Percentiles rank a stretch among this genome's conserved stretches.
phyloP scores from a whole-genome alignment of 2,329 filamentous ascomycete species.

The Thielaviopsis musarum region DNA sequence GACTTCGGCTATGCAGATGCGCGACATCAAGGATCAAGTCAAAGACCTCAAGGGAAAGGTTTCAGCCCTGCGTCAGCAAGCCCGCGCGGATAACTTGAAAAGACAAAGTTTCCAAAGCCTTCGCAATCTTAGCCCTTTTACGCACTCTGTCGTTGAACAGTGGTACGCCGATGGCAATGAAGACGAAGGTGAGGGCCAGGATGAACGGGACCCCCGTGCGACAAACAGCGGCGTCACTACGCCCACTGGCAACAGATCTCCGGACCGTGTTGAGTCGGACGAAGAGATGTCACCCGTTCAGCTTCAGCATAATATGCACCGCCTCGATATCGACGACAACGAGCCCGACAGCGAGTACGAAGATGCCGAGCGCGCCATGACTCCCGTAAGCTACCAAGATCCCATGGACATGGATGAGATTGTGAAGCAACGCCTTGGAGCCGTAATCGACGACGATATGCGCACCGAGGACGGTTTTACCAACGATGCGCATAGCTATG shows the following conservation, averaged over 20 bases:
- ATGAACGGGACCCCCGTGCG: not conserved
- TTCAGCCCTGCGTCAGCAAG: conserved; percentile 60
- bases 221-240: conserved; percentile 6
- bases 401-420: conserved; percentile 2
- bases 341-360: conserved; percentile 18
- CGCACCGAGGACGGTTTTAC: conserved; percentile 22
- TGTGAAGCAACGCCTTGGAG: conserved; percentile 12
- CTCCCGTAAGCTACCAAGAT: conserved; percentile 1
- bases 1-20: conserved; percentile 55
- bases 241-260: not conserved
- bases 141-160: conserved; percentile 44
- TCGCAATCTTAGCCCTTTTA: conserved; percentile 63
- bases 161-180: conserved; percentile 24
- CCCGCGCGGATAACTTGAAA: conserved; percentile 61
- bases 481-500: conserved; percentile 23
- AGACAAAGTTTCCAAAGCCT: conserved; percentile 61
- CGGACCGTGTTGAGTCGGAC: conserved; percentile 3
- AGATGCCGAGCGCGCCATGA: conserved; percentile 10
- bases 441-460: conserved; percentile 24
- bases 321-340: conserved; percentile 14
- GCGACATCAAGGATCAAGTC: conserved; percentile 67
- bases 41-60: conserved; percentile 73
- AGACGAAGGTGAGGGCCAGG: conserved; percentile 6
- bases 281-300: conserved; percentile 11
- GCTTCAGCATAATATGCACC: not conserved